These are phyloP conservation scores for Persicaria tinctoria DNA, from an alignment of 148 eudicot genomes.

Conservation along the genomic window DNA sequence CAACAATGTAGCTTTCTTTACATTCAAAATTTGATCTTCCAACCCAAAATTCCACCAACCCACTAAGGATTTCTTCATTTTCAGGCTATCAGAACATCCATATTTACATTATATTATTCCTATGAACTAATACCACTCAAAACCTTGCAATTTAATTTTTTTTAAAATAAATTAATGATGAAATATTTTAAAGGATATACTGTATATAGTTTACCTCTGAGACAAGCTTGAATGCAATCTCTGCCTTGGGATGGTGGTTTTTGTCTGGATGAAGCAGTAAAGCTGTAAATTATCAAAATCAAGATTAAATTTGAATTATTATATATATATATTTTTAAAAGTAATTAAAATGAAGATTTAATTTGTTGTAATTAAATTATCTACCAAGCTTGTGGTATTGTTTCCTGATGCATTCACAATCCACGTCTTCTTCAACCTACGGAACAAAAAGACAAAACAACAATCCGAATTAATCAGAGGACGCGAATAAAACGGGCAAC, in stretches of 20 bases:
- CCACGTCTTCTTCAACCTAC: slow-evolving; percentile 64
- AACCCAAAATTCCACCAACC: not conserved
- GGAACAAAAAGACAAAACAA: not conserved
- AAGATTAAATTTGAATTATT: not conserved
- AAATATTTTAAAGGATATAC: not conserved
- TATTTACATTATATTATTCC: not conserved
- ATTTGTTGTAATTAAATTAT: not conserved
- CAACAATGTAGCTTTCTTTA: not conserved
- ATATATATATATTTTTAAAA: not conserved
- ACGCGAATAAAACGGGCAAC: slow-evolving; percentile 5
- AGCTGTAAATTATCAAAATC: slow-evolving; percentile 28
- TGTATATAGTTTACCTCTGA: slow-evolving; percentile 39
- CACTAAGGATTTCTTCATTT: not conserved
- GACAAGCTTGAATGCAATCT: slow-evolving; percentile 72
- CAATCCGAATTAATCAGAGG: not conserved
- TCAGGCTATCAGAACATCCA: not conserved
- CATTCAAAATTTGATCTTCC: too few relatives aligned
- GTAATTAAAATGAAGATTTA: not conserved
- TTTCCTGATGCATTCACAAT: slow-evolving; percentile 37
- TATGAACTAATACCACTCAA: not conserved
- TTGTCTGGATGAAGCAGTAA: slow-evolving; percentile 83
- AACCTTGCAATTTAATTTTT: not conserved
- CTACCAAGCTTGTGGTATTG: slow-evolving; percentile 70
- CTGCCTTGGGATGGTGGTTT: slow-evolving; percentile 80
- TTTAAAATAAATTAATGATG: not conserved